Evolutionary conservation across 176 grass and related monocot genomes (phyloP).

Genomic region (Bromus sterilis): DNA sequence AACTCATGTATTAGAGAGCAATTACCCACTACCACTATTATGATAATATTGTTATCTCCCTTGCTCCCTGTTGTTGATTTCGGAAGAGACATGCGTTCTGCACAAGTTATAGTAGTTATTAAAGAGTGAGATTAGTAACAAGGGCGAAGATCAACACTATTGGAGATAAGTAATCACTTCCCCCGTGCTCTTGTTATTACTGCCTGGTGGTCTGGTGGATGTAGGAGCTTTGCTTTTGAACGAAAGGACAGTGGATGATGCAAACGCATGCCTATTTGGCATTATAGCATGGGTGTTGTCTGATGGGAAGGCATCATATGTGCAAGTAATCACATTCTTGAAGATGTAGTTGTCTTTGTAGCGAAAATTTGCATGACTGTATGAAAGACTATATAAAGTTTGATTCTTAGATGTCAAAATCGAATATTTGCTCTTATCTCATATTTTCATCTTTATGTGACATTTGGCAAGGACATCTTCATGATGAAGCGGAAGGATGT

Average conservation of each 20-base stretch:
- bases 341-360: slow-evolving; percentile 1
- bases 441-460: not conserved
- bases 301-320: not conserved
- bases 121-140: slow-evolving; percentile 8
- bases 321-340: slow-evolving; percentile 15
- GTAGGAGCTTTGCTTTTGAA: slow-evolving; percentile 16
- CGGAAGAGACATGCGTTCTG: slow-evolving; percentile 17
- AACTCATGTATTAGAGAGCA: slow-evolving; percentile 5
- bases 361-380: slow-evolving; percentile 9
- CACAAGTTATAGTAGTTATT: slow-evolving; percentile 27
- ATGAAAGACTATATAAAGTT: not conserved
- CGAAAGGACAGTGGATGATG: slow-evolving; percentile 13
- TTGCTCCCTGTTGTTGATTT: slow-evolving; percentile 18
- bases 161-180: slow-evolving; percentile 26
- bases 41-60: slow-evolving; percentile 4
- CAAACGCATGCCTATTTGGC: slow-evolving; percentile 19
- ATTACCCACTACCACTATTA: slow-evolving; percentile 4
- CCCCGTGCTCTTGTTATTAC: slow-evolving; percentile 40
- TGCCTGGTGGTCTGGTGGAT: slow-evolving; percentile 31
- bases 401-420: slow-evolving; percentile 1
- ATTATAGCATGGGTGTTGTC: slow-evolving; percentile 10
- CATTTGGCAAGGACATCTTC: not conserved
- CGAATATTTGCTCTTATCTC: slow-evolving; percentile 15
- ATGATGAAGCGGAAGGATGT: not conserved
- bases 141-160: slow-evolving; percentile 18